phyloP scores from a whole-genome alignment of 805 yeast genomes.

The Candida suzukii region DNA sequence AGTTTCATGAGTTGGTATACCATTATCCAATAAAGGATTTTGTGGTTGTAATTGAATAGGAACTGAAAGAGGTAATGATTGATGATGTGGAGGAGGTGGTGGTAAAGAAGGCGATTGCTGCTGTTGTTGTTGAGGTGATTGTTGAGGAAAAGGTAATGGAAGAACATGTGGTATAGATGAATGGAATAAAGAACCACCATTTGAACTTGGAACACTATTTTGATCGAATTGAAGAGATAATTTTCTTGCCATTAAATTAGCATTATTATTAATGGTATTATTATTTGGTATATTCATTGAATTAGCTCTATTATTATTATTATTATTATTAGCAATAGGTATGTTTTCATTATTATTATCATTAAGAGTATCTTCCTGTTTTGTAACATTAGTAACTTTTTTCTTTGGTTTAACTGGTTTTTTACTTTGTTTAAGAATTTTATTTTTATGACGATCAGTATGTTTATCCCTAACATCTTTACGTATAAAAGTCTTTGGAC shows the following conservation, averaged over 20 bases:
- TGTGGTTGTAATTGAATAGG: background rate
- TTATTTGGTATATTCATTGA: too few species aligned
- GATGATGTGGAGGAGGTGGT: background rate
- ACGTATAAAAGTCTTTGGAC: slow-evolving; percentile 48
- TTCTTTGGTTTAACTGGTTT: slow-evolving; percentile 1
- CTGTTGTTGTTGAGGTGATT: background rate
- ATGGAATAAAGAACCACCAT: too few species aligned
- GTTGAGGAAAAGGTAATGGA: background rate
- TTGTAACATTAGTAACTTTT: too few species aligned
- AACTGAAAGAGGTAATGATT: background rate
- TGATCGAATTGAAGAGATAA: background rate
- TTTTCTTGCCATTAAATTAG: too few species aligned
- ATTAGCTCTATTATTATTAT: too few species aligned
- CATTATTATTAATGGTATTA: too few species aligned
- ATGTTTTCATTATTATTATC: too few species aligned
- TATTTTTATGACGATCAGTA: slow-evolving; percentile 27
- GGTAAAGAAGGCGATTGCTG: too few species aligned
- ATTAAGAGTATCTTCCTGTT: too few species aligned
- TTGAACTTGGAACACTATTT: too few species aligned
- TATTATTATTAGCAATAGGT: too few species aligned
- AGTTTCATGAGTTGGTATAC: background rate
- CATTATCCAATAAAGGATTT: background rate
- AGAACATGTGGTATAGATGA: too few species aligned
- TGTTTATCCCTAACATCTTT: slow-evolving; percentile 43
- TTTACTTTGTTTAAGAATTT: slow-evolving; percentile 11